A percentile compares a stretch with the other conserved stretches of the same genome.
phyloP scores from a whole-genome alignment of 495 filamentous ascomycete species.

The Tuber calosporum region DNA sequence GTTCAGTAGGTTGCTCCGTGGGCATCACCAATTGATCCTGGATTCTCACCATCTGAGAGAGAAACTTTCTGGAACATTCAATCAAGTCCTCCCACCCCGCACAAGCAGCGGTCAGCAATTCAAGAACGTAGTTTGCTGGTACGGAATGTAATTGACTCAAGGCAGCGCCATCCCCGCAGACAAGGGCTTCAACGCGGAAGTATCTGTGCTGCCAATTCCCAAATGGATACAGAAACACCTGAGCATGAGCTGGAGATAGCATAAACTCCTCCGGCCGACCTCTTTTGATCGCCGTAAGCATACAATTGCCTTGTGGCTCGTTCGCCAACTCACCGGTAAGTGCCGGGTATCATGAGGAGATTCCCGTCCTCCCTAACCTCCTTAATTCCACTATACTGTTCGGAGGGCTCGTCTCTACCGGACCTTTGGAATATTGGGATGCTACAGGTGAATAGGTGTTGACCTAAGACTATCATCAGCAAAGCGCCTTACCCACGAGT shows the following conservation, averaged over 20 bases:
- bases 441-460: background rate
- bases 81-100: conserved; percentile 2
- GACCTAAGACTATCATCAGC: background rate
- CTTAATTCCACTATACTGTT: background rate
- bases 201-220: background rate
- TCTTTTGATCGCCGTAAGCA: background rate
- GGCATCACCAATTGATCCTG: background rate
- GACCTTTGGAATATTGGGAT: background rate
- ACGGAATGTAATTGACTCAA: background rate
- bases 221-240: conserved; percentile 1
- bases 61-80: conserved; percentile 5
- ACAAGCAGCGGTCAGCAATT: background rate
- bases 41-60: background rate
- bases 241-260: background rate
- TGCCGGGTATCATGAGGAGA: background rate
- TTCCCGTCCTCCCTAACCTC: background rate
- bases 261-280: background rate
- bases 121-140: background rate
- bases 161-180: background rate
- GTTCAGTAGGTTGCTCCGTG: background rate
- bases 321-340: background rate
- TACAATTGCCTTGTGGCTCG: background rate
- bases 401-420: background rate
- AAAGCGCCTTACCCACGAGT: background rate
- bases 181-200: background rate